Base-by-base conservation (phyloP, 1,139 yeast genomes). In the Debaryomyces subglobosus region DNA sequence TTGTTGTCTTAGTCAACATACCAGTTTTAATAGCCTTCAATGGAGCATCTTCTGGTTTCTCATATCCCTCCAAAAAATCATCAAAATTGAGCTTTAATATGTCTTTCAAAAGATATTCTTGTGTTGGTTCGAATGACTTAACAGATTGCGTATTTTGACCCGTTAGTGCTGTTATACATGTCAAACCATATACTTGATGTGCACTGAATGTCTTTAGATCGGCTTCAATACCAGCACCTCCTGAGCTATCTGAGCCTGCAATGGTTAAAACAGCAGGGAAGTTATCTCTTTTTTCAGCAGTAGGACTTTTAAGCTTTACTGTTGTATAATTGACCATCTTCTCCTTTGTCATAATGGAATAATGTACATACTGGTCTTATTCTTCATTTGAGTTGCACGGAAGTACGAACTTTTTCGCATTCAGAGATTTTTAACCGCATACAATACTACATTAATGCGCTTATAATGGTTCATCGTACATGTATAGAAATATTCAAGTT, bases 221-320 rank as follows among this genome's bases (percentile, higher is more conserved):
- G 0, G 97, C 97, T 62, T 91, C 97, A 49, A 91, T 85, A 10
- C 97, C 97, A 1, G 97, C 97, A 4, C 97, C 97, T 2, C 97
- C 97, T 2, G 96, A 87, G 44, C 86, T 82, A 63, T 91, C 97
- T 0, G 96, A 86, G 0, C 97, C 96, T 10, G 92, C 92, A 42
- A 86, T 75, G 0, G 90, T 82, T 53, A 86, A 63, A 4, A 85
- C 89, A 2, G 71, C 75, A 0, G 76, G 76, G 3, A 64, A 53
- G 3, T 23, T 23, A 5, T 21, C 33, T 10, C 21, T 25, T n/a
- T 35, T 30, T 32, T 29, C 27, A 10, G 12, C 25, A 15, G n/a
- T 16, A n/a, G 39, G 38, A 3, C 29, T 34, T n/a, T 24, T 10
- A 16, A 44, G 38, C 13, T 32, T 32, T 12, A 36, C 30, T 12